Evolutionary conservation across 768 basidiomycete species (phyloP).

Genomic region (Paxillus ammoniavirescens): DNA sequence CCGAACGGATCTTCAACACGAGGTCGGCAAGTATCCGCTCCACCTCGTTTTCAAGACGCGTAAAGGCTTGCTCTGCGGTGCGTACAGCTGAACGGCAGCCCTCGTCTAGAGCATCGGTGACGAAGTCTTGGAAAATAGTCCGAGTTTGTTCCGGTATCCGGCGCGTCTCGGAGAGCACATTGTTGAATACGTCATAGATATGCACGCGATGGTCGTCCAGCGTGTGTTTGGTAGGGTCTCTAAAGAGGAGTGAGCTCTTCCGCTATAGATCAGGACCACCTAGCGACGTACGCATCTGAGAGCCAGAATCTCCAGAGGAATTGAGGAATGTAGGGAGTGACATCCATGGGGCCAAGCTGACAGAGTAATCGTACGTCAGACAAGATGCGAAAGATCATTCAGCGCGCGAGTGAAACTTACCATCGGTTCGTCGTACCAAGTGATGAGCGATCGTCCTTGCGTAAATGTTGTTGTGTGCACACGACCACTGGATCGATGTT

Average conservation of each 20-base stretch:
- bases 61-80: slow-evolving; percentile 45
- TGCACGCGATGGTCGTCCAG: slow-evolving; percentile 43
- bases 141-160: slow-evolving; percentile 33
- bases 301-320: slow-evolving; percentile 54
- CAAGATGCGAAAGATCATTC: not conserved
- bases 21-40: slow-evolving; percentile 39
- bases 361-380: not conserved
- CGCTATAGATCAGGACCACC: not conserved
- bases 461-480: too few species aligned
- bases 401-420: not conserved
- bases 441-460: not conserved
- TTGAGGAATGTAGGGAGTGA: slow-evolving; percentile 41
- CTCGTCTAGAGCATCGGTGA: slow-evolving; percentile 29
- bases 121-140: slow-evolving; percentile 46
- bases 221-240: slow-evolving; percentile 30
- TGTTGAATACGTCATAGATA: slow-evolving; percentile 51
- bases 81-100: slow-evolving; percentile 37
- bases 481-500: not conserved
- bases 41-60: slow-evolving; percentile 41
- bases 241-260: not conserved
- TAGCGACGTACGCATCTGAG: slow-evolving; percentile 37
- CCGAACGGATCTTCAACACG: slow-evolving; percentile 31
- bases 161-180: slow-evolving; percentile 46
- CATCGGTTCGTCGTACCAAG: not conserved
- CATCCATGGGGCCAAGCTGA: slow-evolving; percentile 5